These are phyloP conservation scores for Polygonum maritimum DNA, from an alignment of 148 eudicot genomes.

Conservation along the genomic window DNA sequence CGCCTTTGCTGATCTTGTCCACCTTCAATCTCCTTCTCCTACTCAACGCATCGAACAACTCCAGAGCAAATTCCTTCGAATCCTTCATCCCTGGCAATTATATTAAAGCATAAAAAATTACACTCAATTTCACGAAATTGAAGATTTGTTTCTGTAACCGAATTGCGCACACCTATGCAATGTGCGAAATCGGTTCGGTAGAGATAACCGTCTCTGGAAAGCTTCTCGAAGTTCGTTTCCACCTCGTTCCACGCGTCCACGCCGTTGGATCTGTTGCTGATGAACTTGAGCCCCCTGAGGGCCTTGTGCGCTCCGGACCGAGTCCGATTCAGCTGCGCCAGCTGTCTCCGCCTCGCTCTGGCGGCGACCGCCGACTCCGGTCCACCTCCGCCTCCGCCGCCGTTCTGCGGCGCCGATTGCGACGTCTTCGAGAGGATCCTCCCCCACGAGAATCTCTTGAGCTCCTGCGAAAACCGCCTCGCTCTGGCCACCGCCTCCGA, in stretches of 20 bases:
- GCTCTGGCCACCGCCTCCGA: constrained; percentile 79
- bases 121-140: background rate
- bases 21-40: constrained; percentile 72
- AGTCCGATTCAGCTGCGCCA: constrained; percentile 83
- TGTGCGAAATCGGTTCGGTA: constrained; percentile 70
- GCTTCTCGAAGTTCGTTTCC: constrained; percentile 43
- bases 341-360: constrained; percentile 62
- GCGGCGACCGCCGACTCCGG: constrained; percentile 62
- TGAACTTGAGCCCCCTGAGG: constrained; percentile 67
- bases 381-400: constrained; percentile 8
- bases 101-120: no score
- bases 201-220: constrained; percentile 57
- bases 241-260: constrained; percentile 66
- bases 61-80: constrained; percentile 80
- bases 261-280: constrained; percentile 46
- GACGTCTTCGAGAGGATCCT: constrained; percentile 24
- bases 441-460: constrained; percentile 47
- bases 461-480: constrained; percentile 66
- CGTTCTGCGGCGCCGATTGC: constrained; percentile 14
- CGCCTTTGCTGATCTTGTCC: constrained; percentile 74
- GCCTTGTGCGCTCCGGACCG: constrained; percentile 85
- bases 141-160: background rate
- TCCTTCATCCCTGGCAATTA: constrained; percentile 63
- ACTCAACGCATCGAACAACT: constrained; percentile 75
- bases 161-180: constrained; percentile 60